phyloP scores from a whole-genome alignment of 768 basidiomycete genomes.

The Tubosaeta sp. region DNA sequence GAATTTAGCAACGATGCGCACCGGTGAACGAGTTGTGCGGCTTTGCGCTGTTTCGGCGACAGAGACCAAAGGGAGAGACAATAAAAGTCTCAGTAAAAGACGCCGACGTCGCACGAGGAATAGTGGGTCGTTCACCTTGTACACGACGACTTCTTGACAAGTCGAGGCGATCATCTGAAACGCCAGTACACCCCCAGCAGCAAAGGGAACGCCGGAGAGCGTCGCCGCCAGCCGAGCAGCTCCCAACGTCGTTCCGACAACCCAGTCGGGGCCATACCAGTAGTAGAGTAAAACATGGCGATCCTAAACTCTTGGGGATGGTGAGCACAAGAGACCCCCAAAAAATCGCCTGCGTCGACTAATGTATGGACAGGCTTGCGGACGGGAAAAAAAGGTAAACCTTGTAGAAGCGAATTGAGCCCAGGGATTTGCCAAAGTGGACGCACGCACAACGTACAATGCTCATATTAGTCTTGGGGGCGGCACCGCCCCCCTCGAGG shows the following conservation, averaged over 20 bases:
- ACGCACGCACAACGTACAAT: too few species aligned
- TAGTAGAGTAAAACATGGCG: background rate
- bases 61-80: background rate
- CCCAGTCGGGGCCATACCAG: slow-evolving; percentile 11
- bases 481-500: too few species aligned
- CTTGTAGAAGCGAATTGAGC: too few species aligned
- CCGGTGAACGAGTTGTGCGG: slow-evolving; percentile 38
- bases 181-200: slow-evolving; percentile 39
- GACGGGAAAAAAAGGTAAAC: background rate
- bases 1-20: slow-evolving; percentile 38
- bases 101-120: background rate
- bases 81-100: slow-evolving; percentile 3
- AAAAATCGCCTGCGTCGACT: background rate
- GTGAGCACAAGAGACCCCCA: too few species aligned
- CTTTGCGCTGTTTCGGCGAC: slow-evolving; percentile 34
- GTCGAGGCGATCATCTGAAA: slow-evolving; percentile 41
- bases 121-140: slow-evolving; percentile 39
- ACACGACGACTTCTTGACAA: slow-evolving; percentile 43
- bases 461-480: too few species aligned
- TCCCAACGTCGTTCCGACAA: slow-evolving; percentile 15
- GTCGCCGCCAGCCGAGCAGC: slow-evolving; percentile 41
- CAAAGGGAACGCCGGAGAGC: slow-evolving; percentile 43
- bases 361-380: slow-evolving; percentile 6
- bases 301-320: background rate
- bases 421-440: too few species aligned